Evolutionary conservation across 1,284 basidiomycete species (phyloP).

Genomic region (Puccinia horiana): DNA sequence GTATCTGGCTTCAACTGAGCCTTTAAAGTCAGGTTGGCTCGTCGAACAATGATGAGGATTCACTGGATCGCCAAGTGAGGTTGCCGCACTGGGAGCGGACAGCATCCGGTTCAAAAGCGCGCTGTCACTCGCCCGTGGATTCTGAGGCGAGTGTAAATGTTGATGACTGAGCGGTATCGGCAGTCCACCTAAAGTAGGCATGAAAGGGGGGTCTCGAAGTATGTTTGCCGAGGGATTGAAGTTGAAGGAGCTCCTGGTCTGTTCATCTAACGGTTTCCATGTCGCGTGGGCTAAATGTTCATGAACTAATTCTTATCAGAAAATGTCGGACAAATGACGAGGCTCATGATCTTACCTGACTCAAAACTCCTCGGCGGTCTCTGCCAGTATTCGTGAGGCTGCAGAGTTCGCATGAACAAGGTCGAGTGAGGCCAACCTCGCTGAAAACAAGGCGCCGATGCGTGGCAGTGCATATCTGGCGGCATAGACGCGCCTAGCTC

Average conservation of each 20-base stretch:
- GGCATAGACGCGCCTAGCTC: constrained; percentile 3
- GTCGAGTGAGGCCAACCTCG: constrained; percentile 17
- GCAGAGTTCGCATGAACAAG: constrained; percentile 16
- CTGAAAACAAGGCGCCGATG: constrained; percentile 11
- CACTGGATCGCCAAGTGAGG: neutral
- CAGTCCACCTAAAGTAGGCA: neutral
- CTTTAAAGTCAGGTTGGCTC: neutral
- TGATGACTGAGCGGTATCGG: neutral
- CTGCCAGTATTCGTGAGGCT: constrained; percentile 11
- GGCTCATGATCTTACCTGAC: neutral
- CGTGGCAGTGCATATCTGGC: neutral
- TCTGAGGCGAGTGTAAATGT: neutral
- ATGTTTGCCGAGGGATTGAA: constrained; percentile 4
- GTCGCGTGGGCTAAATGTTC: neutral
- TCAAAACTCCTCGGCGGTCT: neutral
- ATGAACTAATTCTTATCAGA: constrained; percentile 6
- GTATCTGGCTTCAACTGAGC: neutral
- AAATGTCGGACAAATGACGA: neutral
- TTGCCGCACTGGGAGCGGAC: neutral
- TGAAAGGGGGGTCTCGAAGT: neutral
- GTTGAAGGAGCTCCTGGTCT: neutral
- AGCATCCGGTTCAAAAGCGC: neutral
- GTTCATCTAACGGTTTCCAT: constrained; percentile 10
- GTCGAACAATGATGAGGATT: constrained; percentile 18
- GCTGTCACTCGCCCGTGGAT: neutral